phyloP scores from a whole-genome alignment of 176 grass and related monocot species.

The Phyllostachys edulis region DNA sequence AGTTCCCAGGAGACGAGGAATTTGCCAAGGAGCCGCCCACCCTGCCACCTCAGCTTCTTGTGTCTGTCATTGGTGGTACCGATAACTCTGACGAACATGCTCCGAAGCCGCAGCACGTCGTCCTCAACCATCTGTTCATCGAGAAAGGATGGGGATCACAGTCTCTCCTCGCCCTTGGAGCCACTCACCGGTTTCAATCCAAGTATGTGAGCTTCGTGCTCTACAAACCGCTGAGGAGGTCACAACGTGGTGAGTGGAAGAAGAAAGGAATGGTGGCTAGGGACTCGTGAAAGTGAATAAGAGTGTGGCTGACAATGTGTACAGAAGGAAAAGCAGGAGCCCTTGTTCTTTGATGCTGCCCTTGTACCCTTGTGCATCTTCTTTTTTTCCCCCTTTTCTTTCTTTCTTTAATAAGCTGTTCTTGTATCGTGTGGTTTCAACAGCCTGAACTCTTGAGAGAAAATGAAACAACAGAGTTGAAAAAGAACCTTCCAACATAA shows the following conservation, averaged over 20 bases:
- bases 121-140: slow-evolving; percentile 83
- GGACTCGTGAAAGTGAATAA: slow-evolving; percentile 34
- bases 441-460: neutral
- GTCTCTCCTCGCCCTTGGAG: slow-evolving; percentile 72
- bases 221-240: slow-evolving; percentile 72
- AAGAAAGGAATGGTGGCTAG: neutral
- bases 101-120: slow-evolving; percentile 63
- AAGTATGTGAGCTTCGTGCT: slow-evolving; percentile 89
- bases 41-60: slow-evolving; percentile 61
- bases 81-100: slow-evolving; percentile 23
- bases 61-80: slow-evolving; percentile 45
- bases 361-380: neutral
- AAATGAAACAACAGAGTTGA: neutral
- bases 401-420: slow-evolving; percentile 1
- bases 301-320: slow-evolving; percentile 27
- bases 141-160: slow-evolving; percentile 85
- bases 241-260: neutral
- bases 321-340: slow-evolving; percentile 19
- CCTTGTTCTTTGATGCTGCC: neutral
- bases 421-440: slow-evolving; percentile 7
- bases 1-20: slow-evolving; percentile 63
- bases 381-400: neutral
- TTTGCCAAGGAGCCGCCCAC: slow-evolving; percentile 73
- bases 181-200: slow-evolving; percentile 75
- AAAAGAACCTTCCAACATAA: neutral